A percentile compares a stretch with the other conserved stretches of the same genome.
Conservation (phyloP, 345 rosid genomes). For the Linum lewisii region DNA sequence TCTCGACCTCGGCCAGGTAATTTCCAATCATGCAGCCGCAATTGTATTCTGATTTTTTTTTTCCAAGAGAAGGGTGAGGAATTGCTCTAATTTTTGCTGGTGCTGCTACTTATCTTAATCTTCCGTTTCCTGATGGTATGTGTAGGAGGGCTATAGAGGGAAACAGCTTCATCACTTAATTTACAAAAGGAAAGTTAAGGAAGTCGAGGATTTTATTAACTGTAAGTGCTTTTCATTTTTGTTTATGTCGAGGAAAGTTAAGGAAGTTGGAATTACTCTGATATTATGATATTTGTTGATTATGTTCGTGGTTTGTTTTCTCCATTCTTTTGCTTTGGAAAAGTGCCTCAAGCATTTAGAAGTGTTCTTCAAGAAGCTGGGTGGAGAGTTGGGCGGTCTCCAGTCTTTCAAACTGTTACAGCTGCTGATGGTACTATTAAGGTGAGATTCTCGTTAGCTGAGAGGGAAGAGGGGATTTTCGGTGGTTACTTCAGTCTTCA, state of each 20-base stretch:
- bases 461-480: not conserved
- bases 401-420: slow-evolving; percentile 50
- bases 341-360: slow-evolving; percentile 84
- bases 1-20: slow-evolving; percentile 70
- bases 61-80: slow-evolving; percentile 2
- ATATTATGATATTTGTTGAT: slow-evolving; percentile 1
- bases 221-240: slow-evolving; percentile 35
- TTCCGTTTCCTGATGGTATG: not conserved
- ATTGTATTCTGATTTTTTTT: not conserved
- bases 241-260: not conserved
- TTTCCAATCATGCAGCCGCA: not conserved
- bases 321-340: not conserved
- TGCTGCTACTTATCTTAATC: not conserved
- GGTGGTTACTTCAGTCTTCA: not conserved
- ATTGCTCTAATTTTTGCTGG: not conserved
- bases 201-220: slow-evolving; percentile 70
- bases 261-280: not conserved
- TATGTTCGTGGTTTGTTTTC: not conserved
- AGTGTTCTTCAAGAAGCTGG: slow-evolving; percentile 73
- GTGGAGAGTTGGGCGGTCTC: slow-evolving; percentile 78
- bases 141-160: slow-evolving; percentile 78
- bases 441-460: slow-evolving; percentile 26
- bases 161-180: slow-evolving; percentile 85
- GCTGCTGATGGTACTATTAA: slow-evolving; percentile 93
- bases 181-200: slow-evolving; percentile 68